Evolutionary conservation across 2,329 filamentous ascomycete species (phyloP).

Genomic region (Ophiosphaerella herpotricha): DNA sequence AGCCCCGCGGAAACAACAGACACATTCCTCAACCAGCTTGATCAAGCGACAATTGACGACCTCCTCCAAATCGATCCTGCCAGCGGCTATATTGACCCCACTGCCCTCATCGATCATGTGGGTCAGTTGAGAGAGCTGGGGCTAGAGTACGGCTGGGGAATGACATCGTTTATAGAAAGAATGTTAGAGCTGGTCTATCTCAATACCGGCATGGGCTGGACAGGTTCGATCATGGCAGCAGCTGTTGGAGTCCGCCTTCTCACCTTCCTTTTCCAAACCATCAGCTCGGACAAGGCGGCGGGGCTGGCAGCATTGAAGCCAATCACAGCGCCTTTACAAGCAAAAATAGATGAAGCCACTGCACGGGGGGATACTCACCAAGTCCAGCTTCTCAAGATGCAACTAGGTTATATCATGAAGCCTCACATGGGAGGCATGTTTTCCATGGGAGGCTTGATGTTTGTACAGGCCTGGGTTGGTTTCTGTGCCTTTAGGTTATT

Average conservation of each 20-base stretch:
- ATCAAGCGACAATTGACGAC: conserved; percentile 23
- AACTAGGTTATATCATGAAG: conserved; percentile 57
- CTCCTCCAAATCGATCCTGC: conserved; percentile 21
- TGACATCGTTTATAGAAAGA: conserved; percentile 74
- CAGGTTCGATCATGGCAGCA: conserved; percentile 70
- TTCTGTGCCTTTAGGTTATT: conserved; percentile 81
- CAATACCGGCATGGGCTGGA: conserved; percentile 78
- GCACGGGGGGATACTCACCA: conserved; percentile 51
- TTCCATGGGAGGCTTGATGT: conserved; percentile 58
- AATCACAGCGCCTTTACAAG: conserved; percentile 59
- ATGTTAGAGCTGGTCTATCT: conserved; percentile 82
- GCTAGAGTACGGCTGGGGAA: conserved; percentile 84
- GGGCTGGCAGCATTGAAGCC: conserved; percentile 66
- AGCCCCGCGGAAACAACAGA: conserved; percentile 20
- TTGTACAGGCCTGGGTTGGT: conserved; percentile 70
- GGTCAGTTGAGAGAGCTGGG: conserved; percentile 84
- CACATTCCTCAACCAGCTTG: conserved; percentile 6
- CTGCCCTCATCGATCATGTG: conserved; percentile 71
- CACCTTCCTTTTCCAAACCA: conserved; percentile 66
- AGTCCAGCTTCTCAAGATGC: conserved; percentile 48
- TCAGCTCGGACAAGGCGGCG: conserved; percentile 65
- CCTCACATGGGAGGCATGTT: conserved; percentile 23
- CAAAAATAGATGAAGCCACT: conserved; percentile 56
- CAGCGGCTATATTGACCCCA: conserved; percentile 39
- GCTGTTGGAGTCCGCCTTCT: conserved; percentile 67